Conservation (phyloP, 2,329 filamentous ascomycete genomes). For the Sporothrix globosa region DNA sequence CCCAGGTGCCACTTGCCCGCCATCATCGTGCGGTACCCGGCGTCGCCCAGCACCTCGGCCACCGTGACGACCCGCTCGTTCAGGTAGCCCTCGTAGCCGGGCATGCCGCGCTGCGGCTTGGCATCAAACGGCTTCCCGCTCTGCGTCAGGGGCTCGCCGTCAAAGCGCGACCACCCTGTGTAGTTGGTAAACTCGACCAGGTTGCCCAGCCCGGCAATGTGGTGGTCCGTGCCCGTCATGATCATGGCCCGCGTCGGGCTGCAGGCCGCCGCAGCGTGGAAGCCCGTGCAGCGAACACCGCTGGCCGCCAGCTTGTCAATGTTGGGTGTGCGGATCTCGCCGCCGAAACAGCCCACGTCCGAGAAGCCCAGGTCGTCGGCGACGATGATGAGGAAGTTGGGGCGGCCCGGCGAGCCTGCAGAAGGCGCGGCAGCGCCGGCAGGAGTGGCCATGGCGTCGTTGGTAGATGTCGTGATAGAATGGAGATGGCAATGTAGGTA, state of each 20-base stretch:
- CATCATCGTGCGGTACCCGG: conserved; percentile 57
- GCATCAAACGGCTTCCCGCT: conserved; percentile 22
- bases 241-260: conserved; percentile 26
- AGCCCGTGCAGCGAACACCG: conserved; percentile 9
- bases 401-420: background rate
- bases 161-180: conserved; percentile 39
- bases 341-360: conserved; percentile 20
- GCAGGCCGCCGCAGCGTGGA: conserved; percentile 22
- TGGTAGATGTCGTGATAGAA: background rate
- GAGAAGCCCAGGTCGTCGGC: conserved; percentile 25
- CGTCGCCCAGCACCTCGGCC: conserved; percentile 61
- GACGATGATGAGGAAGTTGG: conserved; percentile 26
- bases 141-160: conserved; percentile 18
- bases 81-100: conserved; percentile 66
- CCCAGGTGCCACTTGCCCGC: conserved; percentile 22
- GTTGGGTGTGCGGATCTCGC: conserved; percentile 21
- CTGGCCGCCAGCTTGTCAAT: conserved; percentile 7
- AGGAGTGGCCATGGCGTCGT: background rate
- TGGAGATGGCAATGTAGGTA: background rate
- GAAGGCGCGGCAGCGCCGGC: background rate
- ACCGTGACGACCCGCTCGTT: conserved; percentile 62
- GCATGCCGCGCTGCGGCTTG: conserved; percentile 39
- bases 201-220: conserved; percentile 24
- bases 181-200: conserved; percentile 47
- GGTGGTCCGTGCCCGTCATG: conserved; percentile 25